phyloP scores from a whole-genome alignment of 2,329 filamentous ascomycete genomes.

The Chalaropsis thielavioides region DNA sequence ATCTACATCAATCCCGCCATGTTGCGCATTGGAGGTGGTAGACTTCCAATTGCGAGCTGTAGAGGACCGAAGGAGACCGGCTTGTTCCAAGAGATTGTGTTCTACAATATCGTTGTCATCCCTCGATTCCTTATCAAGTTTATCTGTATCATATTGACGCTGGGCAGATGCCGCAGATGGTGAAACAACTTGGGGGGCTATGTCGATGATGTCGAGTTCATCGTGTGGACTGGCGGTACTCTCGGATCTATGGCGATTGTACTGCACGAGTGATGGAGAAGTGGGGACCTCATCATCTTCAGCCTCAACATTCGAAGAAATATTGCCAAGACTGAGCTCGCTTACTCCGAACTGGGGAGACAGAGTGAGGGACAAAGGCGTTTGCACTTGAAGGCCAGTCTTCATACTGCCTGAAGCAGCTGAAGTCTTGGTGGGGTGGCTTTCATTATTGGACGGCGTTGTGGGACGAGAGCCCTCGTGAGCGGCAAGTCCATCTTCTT shows the following conservation, averaged over 20 bases:
- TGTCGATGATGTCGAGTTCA: constrained; percentile 12
- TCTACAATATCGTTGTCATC: constrained; percentile 51
- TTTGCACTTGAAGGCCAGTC: neutral
- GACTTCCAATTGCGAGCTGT: constrained; percentile 14
- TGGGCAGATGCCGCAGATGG: constrained; percentile 6
- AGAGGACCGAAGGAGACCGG: constrained; percentile 38
- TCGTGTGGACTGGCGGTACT: constrained; percentile 4
- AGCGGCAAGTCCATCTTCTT: constrained; percentile 3
- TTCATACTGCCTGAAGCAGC: neutral
- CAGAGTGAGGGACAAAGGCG: constrained; percentile 1
- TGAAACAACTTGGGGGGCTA: constrained; percentile 23
- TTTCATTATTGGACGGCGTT: neutral
- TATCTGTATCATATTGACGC: constrained; percentile 26
- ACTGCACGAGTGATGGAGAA: neutral
- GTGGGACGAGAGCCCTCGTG: constrained; percentile 11
- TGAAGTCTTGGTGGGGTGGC: neutral
- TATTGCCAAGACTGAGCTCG: neutral
- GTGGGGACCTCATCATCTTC: constrained; percentile 8
- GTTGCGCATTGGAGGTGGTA: constrained; percentile 9
- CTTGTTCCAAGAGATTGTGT: constrained; percentile 51
- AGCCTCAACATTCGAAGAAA: neutral
- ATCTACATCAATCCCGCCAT: constrained; percentile 16
- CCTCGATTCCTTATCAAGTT: constrained; percentile 23
- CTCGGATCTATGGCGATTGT: constrained; percentile 1
- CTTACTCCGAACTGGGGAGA: neutral